Conservation (phyloP, 805 yeast species). For the Metschnikowia gelsemii region DNA sequence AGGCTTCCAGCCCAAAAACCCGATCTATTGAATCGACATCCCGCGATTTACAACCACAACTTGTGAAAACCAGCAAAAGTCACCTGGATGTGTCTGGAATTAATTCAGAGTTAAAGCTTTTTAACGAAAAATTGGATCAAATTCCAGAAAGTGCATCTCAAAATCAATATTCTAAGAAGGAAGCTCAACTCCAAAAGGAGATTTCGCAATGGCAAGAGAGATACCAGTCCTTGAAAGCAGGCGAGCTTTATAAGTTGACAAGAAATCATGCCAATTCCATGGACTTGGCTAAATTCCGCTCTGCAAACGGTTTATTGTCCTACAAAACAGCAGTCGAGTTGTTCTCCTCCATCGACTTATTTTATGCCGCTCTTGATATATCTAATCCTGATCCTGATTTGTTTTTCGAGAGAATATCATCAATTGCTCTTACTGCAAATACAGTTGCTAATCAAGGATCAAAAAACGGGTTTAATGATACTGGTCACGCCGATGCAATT, state of each 20-base stretch:
- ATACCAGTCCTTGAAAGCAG: constrained; percentile 48
- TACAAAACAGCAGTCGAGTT: constrained; percentile 44
- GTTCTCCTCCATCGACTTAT: constrained; percentile 49
- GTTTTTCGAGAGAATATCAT: constrained; percentile 53
- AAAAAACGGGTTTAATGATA: constrained; percentile 16
- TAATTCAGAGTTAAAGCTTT: constrained; percentile 23
- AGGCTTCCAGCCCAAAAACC: constrained; percentile 17
- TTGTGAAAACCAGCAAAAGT: not conserved
- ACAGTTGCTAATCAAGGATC: constrained; percentile 38
- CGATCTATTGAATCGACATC: not conserved
- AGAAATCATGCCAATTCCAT: constrained; percentile 22
- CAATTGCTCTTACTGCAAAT: constrained; percentile 47
- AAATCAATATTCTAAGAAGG: constrained; percentile 9
- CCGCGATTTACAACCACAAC: constrained; percentile 1
- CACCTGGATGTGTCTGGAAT: constrained; percentile 5
- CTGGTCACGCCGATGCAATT: constrained; percentile 43
- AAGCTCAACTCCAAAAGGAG: constrained; percentile 27
- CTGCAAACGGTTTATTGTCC: constrained; percentile 48
- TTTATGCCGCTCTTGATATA: constrained; percentile 35
- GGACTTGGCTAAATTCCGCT: constrained; percentile 30
- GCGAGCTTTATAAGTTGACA: constrained; percentile 24
- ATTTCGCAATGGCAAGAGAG: constrained; percentile 50
- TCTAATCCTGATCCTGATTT: constrained; percentile 32
- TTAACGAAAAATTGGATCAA: constrained; percentile 30
- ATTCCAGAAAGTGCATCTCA: constrained; percentile 21